Conservation (phyloP, 2,329 filamentous ascomycete genomes). For the Ascochyta lentis region DNA sequence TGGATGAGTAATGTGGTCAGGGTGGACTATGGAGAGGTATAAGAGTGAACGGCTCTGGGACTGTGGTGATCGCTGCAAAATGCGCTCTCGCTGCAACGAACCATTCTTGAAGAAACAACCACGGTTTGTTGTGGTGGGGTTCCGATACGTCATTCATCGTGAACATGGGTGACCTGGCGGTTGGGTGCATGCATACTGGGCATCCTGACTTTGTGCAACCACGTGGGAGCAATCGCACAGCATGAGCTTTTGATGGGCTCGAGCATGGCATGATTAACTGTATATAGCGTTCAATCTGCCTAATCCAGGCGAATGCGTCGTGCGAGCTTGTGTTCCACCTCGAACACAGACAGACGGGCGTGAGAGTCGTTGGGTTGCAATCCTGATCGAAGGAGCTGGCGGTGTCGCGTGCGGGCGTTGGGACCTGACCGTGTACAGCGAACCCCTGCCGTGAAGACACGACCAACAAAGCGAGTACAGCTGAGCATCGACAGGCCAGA, state of each 20-base stretch:
- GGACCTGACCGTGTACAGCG: constrained; percentile 2
- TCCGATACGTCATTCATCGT: neutral
- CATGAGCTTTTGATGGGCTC: neutral
- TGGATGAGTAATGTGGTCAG: no score
- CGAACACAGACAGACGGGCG: neutral
- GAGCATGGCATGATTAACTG: neutral
- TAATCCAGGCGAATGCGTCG: neutral
- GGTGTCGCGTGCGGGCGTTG: constrained; percentile 21
- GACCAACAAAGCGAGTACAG: neutral
- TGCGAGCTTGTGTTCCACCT: neutral
- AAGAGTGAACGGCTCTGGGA: no score
- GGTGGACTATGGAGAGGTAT: no score
- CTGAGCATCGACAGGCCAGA: neutral
- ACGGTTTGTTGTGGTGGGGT: neutral
- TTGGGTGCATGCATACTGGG: constrained; percentile 6
- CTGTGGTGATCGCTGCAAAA: no score
- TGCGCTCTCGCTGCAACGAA: no score
- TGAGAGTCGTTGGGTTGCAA: constrained; percentile 7
- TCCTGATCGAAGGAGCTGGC: neutral
- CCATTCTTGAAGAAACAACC: no score
- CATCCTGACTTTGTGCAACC: neutral
- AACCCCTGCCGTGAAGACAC: neutral
- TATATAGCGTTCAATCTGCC: neutral
- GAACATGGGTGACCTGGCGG: constrained; percentile 4
- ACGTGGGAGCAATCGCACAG: constrained; percentile 1